Conservation (phyloP, 2,329 filamentous ascomycete species). For the Ascochyta lentis region DNA sequence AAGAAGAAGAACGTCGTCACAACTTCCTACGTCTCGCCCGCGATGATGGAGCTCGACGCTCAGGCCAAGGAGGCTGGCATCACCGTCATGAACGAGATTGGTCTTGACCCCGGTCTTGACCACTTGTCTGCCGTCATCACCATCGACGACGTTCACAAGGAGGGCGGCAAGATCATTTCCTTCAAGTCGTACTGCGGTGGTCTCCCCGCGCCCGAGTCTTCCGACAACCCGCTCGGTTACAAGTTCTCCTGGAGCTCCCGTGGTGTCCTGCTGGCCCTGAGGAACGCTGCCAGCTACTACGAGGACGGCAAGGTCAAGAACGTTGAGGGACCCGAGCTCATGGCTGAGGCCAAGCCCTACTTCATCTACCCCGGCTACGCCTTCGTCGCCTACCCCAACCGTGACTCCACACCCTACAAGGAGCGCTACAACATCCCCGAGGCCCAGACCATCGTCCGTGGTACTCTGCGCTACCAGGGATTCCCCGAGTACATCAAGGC, state of each 20-base stretch:
- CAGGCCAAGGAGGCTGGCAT: conserved; percentile 88
- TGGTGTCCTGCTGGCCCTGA: conserved; percentile 84
- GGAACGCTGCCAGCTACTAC: conserved; percentile 85
- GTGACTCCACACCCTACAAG: conserved; percentile 85
- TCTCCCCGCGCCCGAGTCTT: conserved; percentile 67
- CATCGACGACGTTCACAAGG: conserved; percentile 85
- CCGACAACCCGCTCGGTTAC: conserved; percentile 90
- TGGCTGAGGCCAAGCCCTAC: conserved; percentile 88
- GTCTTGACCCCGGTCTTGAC: conserved; percentile 72
- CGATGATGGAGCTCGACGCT: conserved; percentile 87
- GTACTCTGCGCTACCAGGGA: conserved; percentile 84
- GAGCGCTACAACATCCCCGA: conserved; percentile 93
- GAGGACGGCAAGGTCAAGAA: conserved; percentile 76
- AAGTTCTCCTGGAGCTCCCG: conserved; percentile 82
- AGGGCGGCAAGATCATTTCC: conserved; percentile 80
- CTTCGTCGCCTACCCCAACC: conserved; percentile 92
- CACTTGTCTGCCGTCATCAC: conserved; percentile 84
- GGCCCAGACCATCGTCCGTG: conserved; percentile 83
- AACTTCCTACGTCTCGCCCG: conserved; percentile 89
- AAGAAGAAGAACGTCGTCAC: conserved; percentile 97
- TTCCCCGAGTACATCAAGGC: conserved; percentile 91
- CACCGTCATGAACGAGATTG: conserved; percentile 89
- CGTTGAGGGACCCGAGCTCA: conserved; percentile 69
- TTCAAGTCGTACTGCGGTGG: conserved; percentile 79
- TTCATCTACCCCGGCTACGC: conserved; percentile 87